Evolutionary conservation across 2,329 filamentous ascomycete genomes (phyloP).

Genomic region (Penicillium sp.): DNA sequence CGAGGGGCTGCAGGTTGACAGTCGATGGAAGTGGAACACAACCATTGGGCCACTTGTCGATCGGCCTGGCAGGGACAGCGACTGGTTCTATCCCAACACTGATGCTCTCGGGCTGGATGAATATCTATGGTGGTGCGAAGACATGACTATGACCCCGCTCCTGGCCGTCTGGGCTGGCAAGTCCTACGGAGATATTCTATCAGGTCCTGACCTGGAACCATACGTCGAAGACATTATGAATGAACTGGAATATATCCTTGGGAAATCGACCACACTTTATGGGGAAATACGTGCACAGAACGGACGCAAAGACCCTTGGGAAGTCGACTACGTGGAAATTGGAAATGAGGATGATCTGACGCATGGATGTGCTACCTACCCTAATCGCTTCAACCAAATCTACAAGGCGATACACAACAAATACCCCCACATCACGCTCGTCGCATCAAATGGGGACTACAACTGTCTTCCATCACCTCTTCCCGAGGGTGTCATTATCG

Average conservation of each 20-base stretch:
- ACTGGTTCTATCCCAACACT: conserved; percentile 68
- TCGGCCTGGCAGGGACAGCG: conserved; percentile 60
- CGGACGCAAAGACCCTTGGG: conserved; percentile 66
- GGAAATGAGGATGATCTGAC: conserved; percentile 71
- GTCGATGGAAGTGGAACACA: conserved; percentile 50
- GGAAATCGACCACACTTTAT: conserved; percentile 60
- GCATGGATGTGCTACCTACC: conserved; percentile 57
- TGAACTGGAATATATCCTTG: conserved; percentile 68
- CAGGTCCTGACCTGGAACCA: conserved; percentile 58
- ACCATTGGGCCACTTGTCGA: conserved; percentile 50
- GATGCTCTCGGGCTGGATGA: conserved; percentile 66
- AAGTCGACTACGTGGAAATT: conserved; percentile 66
- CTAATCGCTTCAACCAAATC: conserved; percentile 64
- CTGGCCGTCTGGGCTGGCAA: conserved; percentile 65
- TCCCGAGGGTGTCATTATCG: conserved; percentile 49
- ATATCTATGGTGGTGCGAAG: conserved; percentile 66
- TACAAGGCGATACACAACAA: conserved; percentile 61
- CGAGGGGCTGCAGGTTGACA: conserved; percentile 38
- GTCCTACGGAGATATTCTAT: conserved; percentile 57
- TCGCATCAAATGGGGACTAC: conserved; percentile 53
- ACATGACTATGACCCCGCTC: conserved; percentile 63
- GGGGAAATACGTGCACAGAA: conserved; percentile 63
- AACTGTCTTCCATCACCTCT: conserved; percentile 36
- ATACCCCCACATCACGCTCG: conserved; percentile 64
- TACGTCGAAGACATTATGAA: conserved; percentile 67